A percentile compares a stretch with the other conserved stretches of the same genome.
These are phyloP conservation scores for Bryoerythrophyllum caledonicum DNA, from an alignment of 225 moss, liverwort and hornwort genomes.

Conservation along the genomic window DNA sequence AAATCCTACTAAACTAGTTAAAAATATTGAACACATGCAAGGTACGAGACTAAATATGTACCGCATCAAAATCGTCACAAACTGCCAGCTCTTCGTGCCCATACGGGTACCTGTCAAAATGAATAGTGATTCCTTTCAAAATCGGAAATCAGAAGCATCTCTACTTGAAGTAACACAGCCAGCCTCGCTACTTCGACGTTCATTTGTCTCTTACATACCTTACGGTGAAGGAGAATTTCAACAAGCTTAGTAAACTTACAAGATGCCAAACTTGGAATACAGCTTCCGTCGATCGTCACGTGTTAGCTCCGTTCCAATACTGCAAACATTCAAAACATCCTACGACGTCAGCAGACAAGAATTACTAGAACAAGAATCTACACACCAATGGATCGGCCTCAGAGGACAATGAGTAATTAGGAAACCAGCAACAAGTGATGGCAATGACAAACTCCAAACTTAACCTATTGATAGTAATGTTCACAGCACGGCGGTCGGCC, in stretches of 20 bases:
- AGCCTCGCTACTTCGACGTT: neutral
- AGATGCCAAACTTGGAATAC: slow-evolving; percentile 86
- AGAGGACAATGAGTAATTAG: neutral
- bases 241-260: slow-evolving; percentile 55
- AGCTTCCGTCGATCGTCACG: slow-evolving; percentile 93
- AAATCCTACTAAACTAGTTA: neutral
- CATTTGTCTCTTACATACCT: neutral
- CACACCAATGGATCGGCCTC: neutral
- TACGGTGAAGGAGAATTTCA: neutral
- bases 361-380: neutral
- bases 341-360: neutral
- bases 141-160: neutral
- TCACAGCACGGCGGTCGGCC: slow-evolving; percentile 95
- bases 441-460: neutral
- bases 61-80: slow-evolving; percentile 94
- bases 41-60: slow-evolving; percentile 7
- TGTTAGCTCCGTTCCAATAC: slow-evolving; percentile 94
- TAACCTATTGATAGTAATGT: slow-evolving; percentile 91
- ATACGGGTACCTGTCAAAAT: slow-evolving; percentile 72
- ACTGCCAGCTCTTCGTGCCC: slow-evolving; percentile 92
- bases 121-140: neutral
- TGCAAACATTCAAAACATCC: slow-evolving; percentile 37
- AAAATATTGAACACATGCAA: neutral
- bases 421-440: neutral
- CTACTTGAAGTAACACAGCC: neutral